Evolutionary conservation across 73 alveolate genomes (phyloP).

Genomic region (Paramecium primaurelia): DNA sequence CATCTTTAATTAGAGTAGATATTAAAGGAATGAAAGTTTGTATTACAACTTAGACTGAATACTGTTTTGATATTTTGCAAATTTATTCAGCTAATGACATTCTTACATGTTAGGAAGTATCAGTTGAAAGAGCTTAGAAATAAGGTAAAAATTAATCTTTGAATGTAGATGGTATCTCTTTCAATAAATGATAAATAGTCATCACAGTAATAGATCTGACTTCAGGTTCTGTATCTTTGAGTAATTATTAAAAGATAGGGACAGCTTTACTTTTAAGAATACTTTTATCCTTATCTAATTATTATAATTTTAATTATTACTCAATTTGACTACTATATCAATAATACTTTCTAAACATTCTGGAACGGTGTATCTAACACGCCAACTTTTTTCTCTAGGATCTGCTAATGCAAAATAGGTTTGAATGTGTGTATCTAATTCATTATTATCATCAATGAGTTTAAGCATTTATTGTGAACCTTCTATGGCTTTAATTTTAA

Average conservation of each 20-base stretch:
- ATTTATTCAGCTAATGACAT: conserved; percentile 55
- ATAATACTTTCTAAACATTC: conserved; percentile 45
- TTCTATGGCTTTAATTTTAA: conserved; percentile 59
- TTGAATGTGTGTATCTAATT: conserved; percentile 7
- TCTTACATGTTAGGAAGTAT: conserved; percentile 49
- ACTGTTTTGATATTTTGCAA: conserved; percentile 40
- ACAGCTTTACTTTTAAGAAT: conserved; percentile 22
- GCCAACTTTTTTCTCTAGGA: conserved; percentile 53
- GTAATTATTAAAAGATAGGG: conserved; percentile 11
- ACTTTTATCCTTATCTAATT: conserved; percentile 38
- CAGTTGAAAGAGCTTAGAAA: background rate
- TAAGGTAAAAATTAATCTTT: conserved; percentile 13
- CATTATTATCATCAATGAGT: conserved; percentile 17
- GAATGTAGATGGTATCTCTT: background rate
- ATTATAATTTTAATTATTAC: background rate
- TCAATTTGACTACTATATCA: background rate
- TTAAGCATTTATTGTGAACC: conserved; percentile 45
- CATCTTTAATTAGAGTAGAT: conserved; percentile 47
- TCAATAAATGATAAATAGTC: conserved; percentile 9
- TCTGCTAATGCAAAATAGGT: conserved; percentile 30
- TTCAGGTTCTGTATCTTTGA: conserved; percentile 60
- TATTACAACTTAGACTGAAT: conserved; percentile 1
- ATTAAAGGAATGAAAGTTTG: conserved; percentile 40
- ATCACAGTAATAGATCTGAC: conserved; percentile 50
- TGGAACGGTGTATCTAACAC: conserved; percentile 58